Percentiles rank a stretch among this genome's conserved stretches.
Evolutionary conservation across 176 grass and related monocot species (phyloP).

Genomic region (Pontederia crassipes): DNA sequence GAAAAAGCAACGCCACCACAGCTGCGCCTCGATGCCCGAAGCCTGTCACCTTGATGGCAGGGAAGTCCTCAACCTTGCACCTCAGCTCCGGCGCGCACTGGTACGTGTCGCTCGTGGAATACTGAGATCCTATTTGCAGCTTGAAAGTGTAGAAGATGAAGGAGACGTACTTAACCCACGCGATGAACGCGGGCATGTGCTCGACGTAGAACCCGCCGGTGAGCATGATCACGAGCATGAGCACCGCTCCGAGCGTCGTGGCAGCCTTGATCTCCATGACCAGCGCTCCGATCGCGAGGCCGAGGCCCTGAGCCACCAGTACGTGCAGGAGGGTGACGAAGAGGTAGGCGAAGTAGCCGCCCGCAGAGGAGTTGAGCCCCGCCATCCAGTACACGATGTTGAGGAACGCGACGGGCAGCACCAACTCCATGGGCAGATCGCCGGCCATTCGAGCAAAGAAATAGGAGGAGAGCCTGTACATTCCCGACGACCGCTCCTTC

Average conservation of each 20-base stretch:
- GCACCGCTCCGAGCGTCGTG: slow-evolving; percentile 15
- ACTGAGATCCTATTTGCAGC: slow-evolving; percentile 25
- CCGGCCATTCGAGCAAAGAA: slow-evolving; percentile 20
- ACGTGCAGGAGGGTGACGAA: slow-evolving; percentile 19
- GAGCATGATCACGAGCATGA: slow-evolving; percentile 28
- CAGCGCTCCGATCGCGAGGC: slow-evolving; percentile 28
- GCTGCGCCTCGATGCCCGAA: slow-evolving; percentile 3
- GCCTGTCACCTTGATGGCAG: slow-evolving; percentile 17
- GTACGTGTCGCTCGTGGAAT: slow-evolving; percentile 11
- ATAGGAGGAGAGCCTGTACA: slow-evolving; percentile 39
- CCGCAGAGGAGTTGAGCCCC: slow-evolving; percentile 8
- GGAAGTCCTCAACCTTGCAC: slow-evolving; percentile 28
- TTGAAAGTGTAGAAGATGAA: slow-evolving; percentile 33
- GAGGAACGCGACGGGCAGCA: slow-evolving; percentile 19
- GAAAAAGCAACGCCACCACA: slow-evolving; percentile 7
- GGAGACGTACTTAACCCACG: slow-evolving; percentile 34
- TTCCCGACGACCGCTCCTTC: slow-evolving; percentile 33
- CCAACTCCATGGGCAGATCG: slow-evolving; percentile 36
- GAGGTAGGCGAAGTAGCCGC: slow-evolving; percentile 20
- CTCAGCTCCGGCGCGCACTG: slow-evolving; percentile 19
- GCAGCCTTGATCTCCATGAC: slow-evolving; percentile 36
- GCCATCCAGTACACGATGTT: slow-evolving; percentile 40
- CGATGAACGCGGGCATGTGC: slow-evolving; percentile 25
- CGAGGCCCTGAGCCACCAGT: slow-evolving; percentile 29
- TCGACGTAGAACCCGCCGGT: slow-evolving; percentile 31